A percentile compares a stretch with the other conserved stretches of the same genome.
Evolutionary conservation across 495 filamentous ascomycete species (phyloP).

Genomic region (Ramalina peruviana): DNA sequence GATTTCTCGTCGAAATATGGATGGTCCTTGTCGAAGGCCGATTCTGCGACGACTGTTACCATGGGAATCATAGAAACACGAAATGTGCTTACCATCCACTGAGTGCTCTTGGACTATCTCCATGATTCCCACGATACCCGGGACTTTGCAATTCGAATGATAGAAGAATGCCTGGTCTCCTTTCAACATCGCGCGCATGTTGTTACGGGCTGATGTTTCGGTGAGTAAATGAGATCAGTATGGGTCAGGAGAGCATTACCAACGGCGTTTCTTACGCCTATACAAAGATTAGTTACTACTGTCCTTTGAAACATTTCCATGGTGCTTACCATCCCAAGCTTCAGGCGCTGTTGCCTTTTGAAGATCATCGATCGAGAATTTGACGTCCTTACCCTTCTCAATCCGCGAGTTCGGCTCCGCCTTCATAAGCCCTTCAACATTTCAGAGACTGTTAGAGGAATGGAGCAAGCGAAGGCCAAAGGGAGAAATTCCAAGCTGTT

Average conservation of each 20-base stretch:
- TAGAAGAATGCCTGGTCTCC: slow-evolving; percentile 96
- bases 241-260: slow-evolving; percentile 22
- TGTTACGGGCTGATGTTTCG: slow-evolving; percentile 50
- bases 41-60: slow-evolving; percentile 34
- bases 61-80: neutral
- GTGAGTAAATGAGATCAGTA: neutral
- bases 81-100: slow-evolving; percentile 47
- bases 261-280: slow-evolving; percentile 44
- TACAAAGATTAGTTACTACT: neutral
- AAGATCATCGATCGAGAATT: slow-evolving; percentile 91
- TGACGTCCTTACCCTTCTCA: slow-evolving; percentile 75
- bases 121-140: slow-evolving; percentile 87
- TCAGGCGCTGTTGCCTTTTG: slow-evolving; percentile 49
- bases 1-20: slow-evolving; percentile 76
- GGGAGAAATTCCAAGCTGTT: too few relatives aligned
- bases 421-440: slow-evolving; percentile 61
- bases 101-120: slow-evolving; percentile 76
- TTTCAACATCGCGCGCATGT: slow-evolving; percentile 77
- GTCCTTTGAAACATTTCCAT: neutral
- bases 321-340: slow-evolving; percentile 64
- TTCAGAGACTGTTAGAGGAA: too few relatives aligned
- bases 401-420: slow-evolving; percentile 79
- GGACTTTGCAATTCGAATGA: slow-evolving; percentile 85
- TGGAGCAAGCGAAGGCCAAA: too few relatives aligned
- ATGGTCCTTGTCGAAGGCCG: slow-evolving; percentile 60